Percentiles rank a stretch among this genome's conserved stretches.
phyloP scores from a whole-genome alignment of 257 asterid species.

The Scutellaria minor region DNA sequence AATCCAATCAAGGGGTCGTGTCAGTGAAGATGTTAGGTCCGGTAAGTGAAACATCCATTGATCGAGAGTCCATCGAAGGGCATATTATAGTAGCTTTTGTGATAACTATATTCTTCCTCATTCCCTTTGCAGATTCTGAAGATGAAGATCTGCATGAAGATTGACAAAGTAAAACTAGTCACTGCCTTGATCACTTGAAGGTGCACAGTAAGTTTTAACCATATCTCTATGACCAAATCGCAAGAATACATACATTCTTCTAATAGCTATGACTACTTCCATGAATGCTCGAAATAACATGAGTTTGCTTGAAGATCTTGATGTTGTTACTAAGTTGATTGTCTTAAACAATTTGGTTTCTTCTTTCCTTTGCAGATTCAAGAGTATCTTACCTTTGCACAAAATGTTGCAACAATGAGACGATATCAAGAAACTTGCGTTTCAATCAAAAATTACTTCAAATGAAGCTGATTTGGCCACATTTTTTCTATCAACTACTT shows the following conservation, averaged over 20 bases:
- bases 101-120: conserved; percentile 7
- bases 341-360: not conserved
- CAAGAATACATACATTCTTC: not conserved
- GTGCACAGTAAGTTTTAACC: conserved; percentile 28
- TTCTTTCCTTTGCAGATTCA: conserved; percentile 42
- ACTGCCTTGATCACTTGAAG: conserved; percentile 23
- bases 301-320: not conserved
- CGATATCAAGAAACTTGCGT: conserved; percentile 25
- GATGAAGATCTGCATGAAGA: conserved; percentile 81
- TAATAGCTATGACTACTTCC: not conserved
- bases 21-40: conserved; percentile 94
- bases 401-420: conserved; percentile 18
- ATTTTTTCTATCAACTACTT: not conserved
- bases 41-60: conserved; percentile 56
- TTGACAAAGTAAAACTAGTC: conserved; percentile 43
- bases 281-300: conserved; percentile 1
- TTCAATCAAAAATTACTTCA: not conserved
- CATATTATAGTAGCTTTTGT: conserved; percentile 7
- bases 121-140: conserved; percentile 68
- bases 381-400: conserved; percentile 31
- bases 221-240: not conserved
- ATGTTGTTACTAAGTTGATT: not conserved
- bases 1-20: conserved; percentile 74
- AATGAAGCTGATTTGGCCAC: conserved; percentile 21
- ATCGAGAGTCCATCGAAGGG: not conserved